phyloP scores from a whole-genome alignment of 306 rosid genomes.

The Sicyos baderoa region DNA sequence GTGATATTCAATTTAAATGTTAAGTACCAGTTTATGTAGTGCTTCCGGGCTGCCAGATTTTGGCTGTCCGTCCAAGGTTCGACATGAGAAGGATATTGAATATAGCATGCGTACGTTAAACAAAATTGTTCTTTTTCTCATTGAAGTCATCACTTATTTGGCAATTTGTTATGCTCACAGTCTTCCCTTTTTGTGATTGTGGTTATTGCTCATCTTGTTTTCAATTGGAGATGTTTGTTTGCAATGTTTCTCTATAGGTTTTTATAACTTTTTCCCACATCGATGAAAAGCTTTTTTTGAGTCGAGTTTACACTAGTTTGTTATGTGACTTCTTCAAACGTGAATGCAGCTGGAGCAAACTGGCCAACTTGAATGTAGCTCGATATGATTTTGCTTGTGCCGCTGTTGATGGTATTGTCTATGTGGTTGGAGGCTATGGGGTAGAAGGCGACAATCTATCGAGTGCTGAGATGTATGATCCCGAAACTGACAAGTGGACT shows the following conservation, averaged over 20 bases:
- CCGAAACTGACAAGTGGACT: constrained; percentile 58
- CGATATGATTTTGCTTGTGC: constrained; percentile 87
- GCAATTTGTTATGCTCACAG: background rate
- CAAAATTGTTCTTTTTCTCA: background rate
- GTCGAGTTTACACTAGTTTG: background rate
- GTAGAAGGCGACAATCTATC: constrained; percentile 55
- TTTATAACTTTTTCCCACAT: constrained; percentile 12
- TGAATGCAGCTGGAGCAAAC: constrained; percentile 70
- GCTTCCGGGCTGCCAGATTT: background rate
- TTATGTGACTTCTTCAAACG: constrained; percentile 12
- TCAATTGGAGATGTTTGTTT: no score
- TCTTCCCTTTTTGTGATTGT: no score
- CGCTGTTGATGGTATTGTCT: constrained; percentile 66
- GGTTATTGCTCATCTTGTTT: no score
- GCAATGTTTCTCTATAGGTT: background rate
- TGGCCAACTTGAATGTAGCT: constrained; percentile 54
- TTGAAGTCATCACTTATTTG: background rate
- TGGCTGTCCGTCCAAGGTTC: background rate
- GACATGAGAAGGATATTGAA: background rate
- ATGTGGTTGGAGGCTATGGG: constrained; percentile 84
- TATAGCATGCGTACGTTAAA: background rate
- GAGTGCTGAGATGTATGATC: constrained; percentile 72
- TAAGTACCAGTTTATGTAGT: background rate
- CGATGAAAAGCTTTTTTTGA: constrained; percentile 16
- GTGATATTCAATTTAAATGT: no score